These are phyloP conservation scores for Colletotrichum liaoningense DNA, from an alignment of 2,329 filamentous ascomycete genomes.

Conservation along the genomic window DNA sequence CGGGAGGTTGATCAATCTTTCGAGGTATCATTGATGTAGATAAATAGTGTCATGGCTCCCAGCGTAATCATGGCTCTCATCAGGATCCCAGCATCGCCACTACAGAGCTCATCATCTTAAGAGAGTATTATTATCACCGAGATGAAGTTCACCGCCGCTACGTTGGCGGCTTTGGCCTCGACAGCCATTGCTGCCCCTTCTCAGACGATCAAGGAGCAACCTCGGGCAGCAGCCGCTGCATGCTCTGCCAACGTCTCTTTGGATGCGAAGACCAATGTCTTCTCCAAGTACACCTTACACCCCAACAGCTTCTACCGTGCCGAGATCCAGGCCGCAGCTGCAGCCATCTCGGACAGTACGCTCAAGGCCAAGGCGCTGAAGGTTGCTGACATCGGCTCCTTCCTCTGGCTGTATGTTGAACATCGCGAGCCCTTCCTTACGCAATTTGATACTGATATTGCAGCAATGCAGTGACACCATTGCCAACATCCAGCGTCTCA, in stretches of 20 bases:
- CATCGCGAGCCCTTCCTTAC: neutral
- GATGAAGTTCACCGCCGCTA: slow-evolving; percentile 51
- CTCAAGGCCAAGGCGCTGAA: slow-evolving; percentile 44
- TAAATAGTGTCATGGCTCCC: neutral
- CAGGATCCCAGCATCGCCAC: neutral
- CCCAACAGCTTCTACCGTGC: slow-evolving; percentile 49
- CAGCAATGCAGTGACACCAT: slow-evolving; percentile 47
- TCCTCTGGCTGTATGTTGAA: slow-evolving; percentile 51
- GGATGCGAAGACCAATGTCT: slow-evolving; percentile 52
- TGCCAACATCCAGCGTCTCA: slow-evolving; percentile 49
- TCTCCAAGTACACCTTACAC: slow-evolving; percentile 52
- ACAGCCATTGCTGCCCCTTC: slow-evolving; percentile 48
- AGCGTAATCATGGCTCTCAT: neutral
- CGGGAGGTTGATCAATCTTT: neutral
- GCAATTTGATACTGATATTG: neutral
- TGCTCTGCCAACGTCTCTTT: slow-evolving; percentile 51
- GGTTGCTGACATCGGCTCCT: slow-evolving; percentile 53
- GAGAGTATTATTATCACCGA: slow-evolving; percentile 31
- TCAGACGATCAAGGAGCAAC: slow-evolving; percentile 41
- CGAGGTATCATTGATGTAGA: neutral
- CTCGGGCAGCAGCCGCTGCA: slow-evolving; percentile 42
- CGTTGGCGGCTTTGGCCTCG: slow-evolving; percentile 49
- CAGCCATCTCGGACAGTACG: slow-evolving; percentile 42
- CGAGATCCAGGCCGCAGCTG: slow-evolving; percentile 50
- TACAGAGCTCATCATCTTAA: neutral